Percentiles rank a stretch among this genome's conserved stretches.
Evolutionary conservation across 306 rosid genomes (phyloP).

Genomic region (Cucurbita ficifolia): DNA sequence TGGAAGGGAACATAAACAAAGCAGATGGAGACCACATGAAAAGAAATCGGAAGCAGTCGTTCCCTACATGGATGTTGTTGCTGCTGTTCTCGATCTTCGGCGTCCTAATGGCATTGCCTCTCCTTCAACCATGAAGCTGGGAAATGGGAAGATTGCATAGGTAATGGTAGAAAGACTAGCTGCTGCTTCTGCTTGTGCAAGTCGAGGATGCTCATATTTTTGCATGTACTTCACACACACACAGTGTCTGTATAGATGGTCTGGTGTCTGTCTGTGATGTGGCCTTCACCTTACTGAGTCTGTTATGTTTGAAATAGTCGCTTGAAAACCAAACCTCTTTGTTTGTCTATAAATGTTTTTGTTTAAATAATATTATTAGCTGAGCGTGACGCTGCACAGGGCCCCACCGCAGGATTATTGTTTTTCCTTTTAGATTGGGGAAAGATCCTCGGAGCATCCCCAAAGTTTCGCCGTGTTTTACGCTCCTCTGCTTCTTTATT

Average conservation of each 20-base stretch:
- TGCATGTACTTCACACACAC: not conserved
- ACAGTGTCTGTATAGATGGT: constrained; percentile 1
- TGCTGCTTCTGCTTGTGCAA: not conserved
- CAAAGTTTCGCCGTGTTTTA: constrained; percentile 2
- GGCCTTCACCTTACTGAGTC: not conserved
- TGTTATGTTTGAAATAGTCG: not conserved
- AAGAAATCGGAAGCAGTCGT: constrained; percentile 37
- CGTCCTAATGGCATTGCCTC: constrained; percentile 83
- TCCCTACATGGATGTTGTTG: constrained; percentile 88
- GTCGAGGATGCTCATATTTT: constrained; percentile 1
- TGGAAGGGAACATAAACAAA: constrained; percentile 27
- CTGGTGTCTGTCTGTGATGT: not conserved
- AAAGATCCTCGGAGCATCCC: not conserved
- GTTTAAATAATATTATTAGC: not conserved
- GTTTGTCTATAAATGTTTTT: constrained; percentile 4
- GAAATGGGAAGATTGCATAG: constrained; percentile 12
- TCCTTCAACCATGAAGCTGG: constrained; percentile 61
- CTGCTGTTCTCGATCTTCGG: constrained; percentile 79
- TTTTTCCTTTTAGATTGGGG: not conserved
- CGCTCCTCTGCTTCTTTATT: not conserved
- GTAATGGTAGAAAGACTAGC: not conserved
- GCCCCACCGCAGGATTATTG: not conserved
- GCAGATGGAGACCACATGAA: constrained; percentile 29
- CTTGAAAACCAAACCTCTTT: not conserved
- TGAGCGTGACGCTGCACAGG: not conserved